Conservation (phyloP, 164 flowering plant species). For the Tetrastigma voinierianum region DNA sequence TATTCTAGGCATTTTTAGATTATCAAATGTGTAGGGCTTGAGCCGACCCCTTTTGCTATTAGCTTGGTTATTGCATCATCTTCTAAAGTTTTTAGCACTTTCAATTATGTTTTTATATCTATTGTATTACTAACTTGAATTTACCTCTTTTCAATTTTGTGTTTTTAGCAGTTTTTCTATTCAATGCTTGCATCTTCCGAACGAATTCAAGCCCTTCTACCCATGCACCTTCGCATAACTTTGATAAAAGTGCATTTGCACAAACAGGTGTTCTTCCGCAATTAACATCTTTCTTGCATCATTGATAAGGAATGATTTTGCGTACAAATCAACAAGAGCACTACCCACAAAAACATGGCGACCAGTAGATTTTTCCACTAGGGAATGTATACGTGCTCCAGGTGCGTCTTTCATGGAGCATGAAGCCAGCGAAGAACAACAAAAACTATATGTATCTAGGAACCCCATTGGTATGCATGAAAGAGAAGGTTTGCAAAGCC, state of each 20-base stretch:
- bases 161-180: too few relatives aligned
- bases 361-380: constrained; percentile 48
- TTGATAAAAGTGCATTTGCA: constrained; percentile 65
- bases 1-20: too few relatives aligned
- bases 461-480: constrained; percentile 31
- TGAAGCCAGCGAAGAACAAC: constrained; percentile 50
- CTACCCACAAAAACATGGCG: constrained; percentile 56
- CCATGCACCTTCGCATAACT: constrained; percentile 61
- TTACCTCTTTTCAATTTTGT: too few relatives aligned
- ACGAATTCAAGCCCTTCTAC: constrained; percentile 37
- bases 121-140: too few relatives aligned
- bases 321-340: constrained; percentile 56
- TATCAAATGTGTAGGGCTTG: too few relatives aligned
- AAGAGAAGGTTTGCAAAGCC: too few relatives aligned
- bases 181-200: too few relatives aligned
- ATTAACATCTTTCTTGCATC: constrained; percentile 60
- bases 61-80: too few relatives aligned
- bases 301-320: constrained; percentile 25
- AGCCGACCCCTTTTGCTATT: too few relatives aligned
- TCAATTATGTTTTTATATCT: too few relatives aligned
- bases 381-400: constrained; percentile 51
- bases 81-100: constrained; percentile 23
- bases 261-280: constrained; percentile 68
- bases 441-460: constrained; percentile 51
- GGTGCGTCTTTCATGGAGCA: constrained; percentile 23